Evolutionary conservation across 2,329 filamentous ascomycete species (phyloP).

Genomic region (Escovopsis sp.): DNA sequence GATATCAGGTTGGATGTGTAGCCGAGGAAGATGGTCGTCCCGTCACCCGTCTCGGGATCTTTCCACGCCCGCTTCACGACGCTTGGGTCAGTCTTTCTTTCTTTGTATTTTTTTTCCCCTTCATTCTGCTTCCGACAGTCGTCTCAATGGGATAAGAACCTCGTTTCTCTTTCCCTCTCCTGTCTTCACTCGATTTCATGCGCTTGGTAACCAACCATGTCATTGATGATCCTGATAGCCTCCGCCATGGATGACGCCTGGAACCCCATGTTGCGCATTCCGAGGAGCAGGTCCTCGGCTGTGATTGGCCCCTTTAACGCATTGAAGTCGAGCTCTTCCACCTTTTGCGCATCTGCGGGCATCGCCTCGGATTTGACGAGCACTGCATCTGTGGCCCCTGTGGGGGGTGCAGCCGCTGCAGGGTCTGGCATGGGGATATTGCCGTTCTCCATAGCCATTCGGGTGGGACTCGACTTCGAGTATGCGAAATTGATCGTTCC

Average conservation of each 20-base stretch:
- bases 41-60: constrained; percentile 62
- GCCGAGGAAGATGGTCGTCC: constrained; percentile 88
- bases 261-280: constrained; percentile 76
- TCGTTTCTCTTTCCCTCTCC: not conserved
- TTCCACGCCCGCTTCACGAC: constrained; percentile 52
- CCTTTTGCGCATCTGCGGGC: constrained; percentile 62
- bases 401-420: constrained; percentile 32
- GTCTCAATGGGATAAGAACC: not conserved
- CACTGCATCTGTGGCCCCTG: constrained; percentile 62
- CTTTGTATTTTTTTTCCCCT: too few relatives aligned
- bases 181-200: too few relatives aligned
- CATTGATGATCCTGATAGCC: constrained; percentile 82
- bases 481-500: too few relatives aligned
- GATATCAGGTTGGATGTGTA: constrained; percentile 98
- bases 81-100: not conserved
- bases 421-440: constrained; percentile 17
- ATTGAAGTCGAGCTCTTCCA: constrained; percentile 89
- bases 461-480: not conserved
- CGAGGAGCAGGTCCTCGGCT: constrained; percentile 66
- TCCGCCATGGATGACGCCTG: constrained; percentile 61
- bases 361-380: constrained; percentile 73
- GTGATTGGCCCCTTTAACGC: constrained; percentile 64
- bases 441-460: not conserved
- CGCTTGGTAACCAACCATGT: constrained; percentile 53
- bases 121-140: too few relatives aligned